Base-by-base conservation (phyloP, 2,329 filamentous ascomycete species). In the Aspergillus pseudonomiae region DNA sequence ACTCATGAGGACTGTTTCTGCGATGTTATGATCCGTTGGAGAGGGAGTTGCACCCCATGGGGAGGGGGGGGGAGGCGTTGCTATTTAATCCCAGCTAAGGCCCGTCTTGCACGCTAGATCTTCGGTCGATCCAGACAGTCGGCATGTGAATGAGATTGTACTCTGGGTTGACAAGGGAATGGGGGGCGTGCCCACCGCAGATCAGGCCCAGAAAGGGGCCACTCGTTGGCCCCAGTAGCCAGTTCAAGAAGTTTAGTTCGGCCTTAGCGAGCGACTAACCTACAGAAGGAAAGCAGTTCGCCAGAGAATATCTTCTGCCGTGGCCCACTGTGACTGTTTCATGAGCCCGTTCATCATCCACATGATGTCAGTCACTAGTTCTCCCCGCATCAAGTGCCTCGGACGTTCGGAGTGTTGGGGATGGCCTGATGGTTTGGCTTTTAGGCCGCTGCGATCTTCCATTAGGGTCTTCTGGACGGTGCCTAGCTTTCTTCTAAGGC, bases 21-120 rank as follows among this genome's bases (percentile, higher is more conserved):
- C 10, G 11, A n/a, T 53, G 19, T 53, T 10, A 10, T 34, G 26
- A 21, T 53, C 30, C 1, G 77, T 14, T 81, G 79, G 65, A 82
- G 78, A 65, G 68, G 81, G 1, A 14, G 30, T 53, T 30, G 10
- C 85, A 79, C 65, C 70, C 87, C 34, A 74, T 80, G 61, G 77
- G 77, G 52, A 50, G 39, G 43, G 48, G 32, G 32, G 43, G 5
- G 11, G 19, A 14, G 46, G 24, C 16, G 46, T 48, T 41, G 48
- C 55, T 54, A 36, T 54, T 54, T 54, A 34, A 36, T 26, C n/a
- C n/a, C 45, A 1, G 2, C 6, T n/a, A 50, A 26, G 3, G 4
- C 26, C 12, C 24, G n/a, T 1, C 11, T 2, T 24, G 4, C 19
- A 7, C 21, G 11, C 52, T 54, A 36, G 52, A 36, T 54, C 32